Percentiles rank a stretch among this genome's conserved stretches.
These are phyloP conservation scores for Pseudofabraea citricarpa DNA, from an alignment of 2,329 filamentous ascomycete genomes.

Conservation along the genomic window DNA sequence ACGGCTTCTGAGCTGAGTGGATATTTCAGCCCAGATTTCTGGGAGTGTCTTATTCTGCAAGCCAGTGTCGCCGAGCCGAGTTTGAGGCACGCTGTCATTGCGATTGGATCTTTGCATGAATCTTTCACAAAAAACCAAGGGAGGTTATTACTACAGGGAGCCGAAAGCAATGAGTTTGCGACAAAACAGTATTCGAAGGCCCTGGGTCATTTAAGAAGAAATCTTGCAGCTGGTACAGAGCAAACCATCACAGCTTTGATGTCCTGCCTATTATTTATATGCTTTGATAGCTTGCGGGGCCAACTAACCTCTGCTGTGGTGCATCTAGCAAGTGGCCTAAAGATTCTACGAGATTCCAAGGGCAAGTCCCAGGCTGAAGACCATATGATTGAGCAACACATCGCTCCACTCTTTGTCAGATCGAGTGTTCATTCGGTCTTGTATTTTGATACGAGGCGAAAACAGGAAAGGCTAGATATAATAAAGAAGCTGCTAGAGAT, in stretches of 20 bases:
- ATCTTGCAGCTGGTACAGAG: slow-evolving; percentile 16
- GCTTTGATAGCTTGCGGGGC: slow-evolving; percentile 25
- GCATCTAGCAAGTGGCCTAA: slow-evolving; percentile 24
- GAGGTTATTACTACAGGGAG: not conserved
- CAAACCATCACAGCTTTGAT: slow-evolving; percentile 20
- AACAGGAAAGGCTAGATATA: not conserved
- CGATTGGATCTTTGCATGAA: slow-evolving; percentile 24
- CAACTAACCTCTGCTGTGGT: slow-evolving; percentile 22
- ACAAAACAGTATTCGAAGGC: slow-evolving; percentile 26
- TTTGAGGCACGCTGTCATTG: slow-evolving; percentile 24
- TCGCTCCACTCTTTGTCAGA: slow-evolving; percentile 6
- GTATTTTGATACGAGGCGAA: slow-evolving; percentile 3
- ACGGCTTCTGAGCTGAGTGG: slow-evolving; percentile 6
- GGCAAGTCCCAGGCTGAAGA: not conserved
- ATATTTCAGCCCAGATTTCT: slow-evolving; percentile 5
- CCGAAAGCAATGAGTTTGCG: slow-evolving; percentile 12
- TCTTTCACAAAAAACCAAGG: slow-evolving; percentile 15
- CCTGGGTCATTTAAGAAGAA: slow-evolving; percentile 18
- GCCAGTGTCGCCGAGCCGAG: slow-evolving; percentile 13
- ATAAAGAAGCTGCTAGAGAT: slow-evolving; percentile 3
- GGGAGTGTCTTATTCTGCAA: slow-evolving; percentile 8
- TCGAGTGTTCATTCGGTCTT: slow-evolving; percentile 5
- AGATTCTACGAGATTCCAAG: slow-evolving; percentile 7
- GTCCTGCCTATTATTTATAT: slow-evolving; percentile 24
- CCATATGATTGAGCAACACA: slow-evolving; percentile 2